Base-by-base conservation (phyloP, 805 yeast species). In the Wickerhamomyces pijperi region DNA sequence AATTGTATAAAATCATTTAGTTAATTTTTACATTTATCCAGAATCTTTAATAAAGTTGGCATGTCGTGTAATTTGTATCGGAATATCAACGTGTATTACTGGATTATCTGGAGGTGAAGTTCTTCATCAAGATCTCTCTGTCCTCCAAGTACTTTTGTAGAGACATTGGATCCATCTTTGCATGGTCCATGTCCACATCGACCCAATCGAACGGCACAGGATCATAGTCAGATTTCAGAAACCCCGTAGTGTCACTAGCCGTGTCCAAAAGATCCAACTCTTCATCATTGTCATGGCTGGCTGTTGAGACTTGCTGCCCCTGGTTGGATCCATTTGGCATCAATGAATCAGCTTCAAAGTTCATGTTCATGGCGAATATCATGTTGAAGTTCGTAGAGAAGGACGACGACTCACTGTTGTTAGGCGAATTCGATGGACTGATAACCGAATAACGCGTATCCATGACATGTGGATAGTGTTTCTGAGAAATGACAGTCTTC, bases 381-480 rank as follows among this genome's bases (percentile, higher is more conserved):
- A 48, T 32, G 36, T 44, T 39, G 40, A 50, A 50, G n/a, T 42
- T 38, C 3, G 35, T 14, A 2, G 49, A 39, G 31, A 44, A 45
- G 1, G n/a, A n/a, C n/a, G n/a, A n/a, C n/a, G n/a, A n/a, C n/a
- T n/a, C n/a, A n/a, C n/a, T n/a, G n/a, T n/a, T n/a, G n/a, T n/a
- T n/a, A n/a, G n/a, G n/a, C n/a, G n/a, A 8, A 8, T 25, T 13
- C 5, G 14, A 13, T 11, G 9, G 13, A 11, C n/a, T 20, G 4
- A 20, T 9, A 25, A 25, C 9, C 36, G 32, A 15, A 31, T 18
- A 11, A 8, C 12, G 8, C 38, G 18, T 3, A 23, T 36, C 14
- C 34, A 34, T 12, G 8, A 38, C 43, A 13, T 46, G 48, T 7
- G 59, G 56, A 39, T 46, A 55, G 33, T 55, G 44, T 8, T 34